phyloP scores from a whole-genome alignment of 2,329 filamentous ascomycete species.

The Sporothrix mexicana region DNA sequence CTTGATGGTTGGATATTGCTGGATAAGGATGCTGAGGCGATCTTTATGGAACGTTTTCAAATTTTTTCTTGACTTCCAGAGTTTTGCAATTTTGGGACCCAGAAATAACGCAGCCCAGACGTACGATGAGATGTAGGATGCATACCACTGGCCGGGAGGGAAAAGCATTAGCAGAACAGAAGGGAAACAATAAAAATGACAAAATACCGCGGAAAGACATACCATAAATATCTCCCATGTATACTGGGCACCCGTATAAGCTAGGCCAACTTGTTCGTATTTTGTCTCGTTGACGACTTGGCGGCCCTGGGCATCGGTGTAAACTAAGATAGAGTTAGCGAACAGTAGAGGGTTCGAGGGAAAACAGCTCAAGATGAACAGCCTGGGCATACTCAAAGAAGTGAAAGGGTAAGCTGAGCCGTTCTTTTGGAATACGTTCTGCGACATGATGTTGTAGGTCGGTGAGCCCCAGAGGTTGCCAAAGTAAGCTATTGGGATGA shows the following conservation, averaged over 20 bases:
- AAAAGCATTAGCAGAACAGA: not conserved
- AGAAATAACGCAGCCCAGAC: constrained; percentile 11
- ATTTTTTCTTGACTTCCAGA: not conserved
- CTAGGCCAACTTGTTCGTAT: constrained; percentile 38
- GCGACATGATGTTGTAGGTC: constrained; percentile 39
- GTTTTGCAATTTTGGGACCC: constrained; percentile 1
- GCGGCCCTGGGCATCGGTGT: constrained; percentile 30
- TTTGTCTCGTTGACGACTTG: constrained; percentile 37
- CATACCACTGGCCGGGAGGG: not conserved
- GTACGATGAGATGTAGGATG: constrained; percentile 15
- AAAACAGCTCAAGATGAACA: not conserved
- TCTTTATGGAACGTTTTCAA: not conserved
- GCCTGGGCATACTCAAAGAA: constrained; percentile 15
- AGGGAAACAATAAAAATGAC: not conserved
- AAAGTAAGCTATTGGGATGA: constrained; percentile 39
- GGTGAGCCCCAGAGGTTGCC: constrained; percentile 37
- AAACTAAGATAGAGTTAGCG: constrained; percentile 18
- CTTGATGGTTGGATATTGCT: constrained; percentile 18
- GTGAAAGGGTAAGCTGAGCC: constrained; percentile 36
- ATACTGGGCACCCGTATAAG: constrained; percentile 37
- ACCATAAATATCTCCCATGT: constrained; percentile 39
- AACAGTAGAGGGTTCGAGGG: not conserved
- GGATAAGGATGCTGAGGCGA: constrained; percentile 7
- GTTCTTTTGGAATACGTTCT: constrained; percentile 37
- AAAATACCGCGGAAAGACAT: not conserved